Evolutionary conservation across 2,329 filamentous ascomycete genomes (phyloP).

Genomic region (Arthrobotrys sinensis): DNA sequence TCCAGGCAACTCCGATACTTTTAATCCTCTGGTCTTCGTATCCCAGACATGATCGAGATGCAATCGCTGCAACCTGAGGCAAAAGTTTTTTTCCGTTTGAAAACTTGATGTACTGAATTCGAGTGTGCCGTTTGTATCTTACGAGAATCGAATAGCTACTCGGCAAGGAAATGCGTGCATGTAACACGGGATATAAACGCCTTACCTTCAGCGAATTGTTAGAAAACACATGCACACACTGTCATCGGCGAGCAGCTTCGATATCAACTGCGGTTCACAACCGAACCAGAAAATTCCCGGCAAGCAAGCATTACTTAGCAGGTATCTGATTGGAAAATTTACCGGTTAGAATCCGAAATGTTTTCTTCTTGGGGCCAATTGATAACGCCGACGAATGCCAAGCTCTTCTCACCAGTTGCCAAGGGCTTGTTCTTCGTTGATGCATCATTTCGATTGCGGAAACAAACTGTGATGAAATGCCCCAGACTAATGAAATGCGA

Average conservation of each 20-base stretch:
- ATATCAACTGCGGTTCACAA: too few species aligned
- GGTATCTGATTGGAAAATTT: too few species aligned
- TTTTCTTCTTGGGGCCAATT: not conserved
- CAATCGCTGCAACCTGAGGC: not conserved
- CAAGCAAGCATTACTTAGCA: too few species aligned
- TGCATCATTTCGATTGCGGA: constrained; percentile 1
- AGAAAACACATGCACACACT: constrained; percentile 11
- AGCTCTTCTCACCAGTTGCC: constrained; percentile 12
- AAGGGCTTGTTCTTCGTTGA: not conserved
- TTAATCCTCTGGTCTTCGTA: too few species aligned
- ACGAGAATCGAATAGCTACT: too few species aligned
- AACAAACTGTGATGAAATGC: constrained; percentile 5
- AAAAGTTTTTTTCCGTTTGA: too few species aligned
- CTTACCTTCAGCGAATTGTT: not conserved
- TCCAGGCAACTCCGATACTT: constrained; percentile 15
- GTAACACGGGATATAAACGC: not conserved
- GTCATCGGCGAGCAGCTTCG: not conserved
- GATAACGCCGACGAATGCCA: constrained; percentile 13
- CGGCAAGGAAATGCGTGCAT: too few species aligned
- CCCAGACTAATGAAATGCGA: constrained; percentile 1
- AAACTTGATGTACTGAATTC: too few species aligned
- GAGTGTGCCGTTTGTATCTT: too few species aligned
- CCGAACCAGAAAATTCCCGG: too few species aligned
- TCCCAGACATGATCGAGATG: not conserved
- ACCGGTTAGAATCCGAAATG: too few species aligned